These are phyloP conservation scores for Iris macrosiphon DNA, from an alignment of 106 monocot species.

Conservation along the genomic window DNA sequence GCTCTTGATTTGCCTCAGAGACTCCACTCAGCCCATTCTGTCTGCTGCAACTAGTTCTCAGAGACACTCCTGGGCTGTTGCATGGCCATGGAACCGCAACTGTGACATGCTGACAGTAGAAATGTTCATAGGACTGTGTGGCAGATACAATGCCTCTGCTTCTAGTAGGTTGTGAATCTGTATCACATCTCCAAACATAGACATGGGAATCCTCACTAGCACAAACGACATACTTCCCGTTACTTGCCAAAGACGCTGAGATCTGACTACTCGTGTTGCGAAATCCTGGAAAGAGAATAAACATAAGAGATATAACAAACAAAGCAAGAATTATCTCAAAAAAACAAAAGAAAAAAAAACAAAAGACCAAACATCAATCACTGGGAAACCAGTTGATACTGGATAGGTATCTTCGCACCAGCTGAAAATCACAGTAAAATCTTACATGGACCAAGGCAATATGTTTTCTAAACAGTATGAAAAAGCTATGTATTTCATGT, in stretches of 20 bases:
- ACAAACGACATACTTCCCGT: slow-evolving; percentile 50
- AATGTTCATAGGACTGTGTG: slow-evolving; percentile 56
- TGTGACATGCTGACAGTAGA: slow-evolving; percentile 49
- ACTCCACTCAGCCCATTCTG: slow-evolving; percentile 6
- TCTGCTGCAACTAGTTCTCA: background rate
- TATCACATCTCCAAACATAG: slow-evolving; percentile 54
- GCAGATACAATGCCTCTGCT: slow-evolving; percentile 18
- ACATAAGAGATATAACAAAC: no score
- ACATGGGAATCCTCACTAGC: slow-evolving; percentile 69
- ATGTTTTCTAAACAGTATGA: no score
- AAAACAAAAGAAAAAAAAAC: no score
- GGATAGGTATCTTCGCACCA: no score
- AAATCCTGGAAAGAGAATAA: slow-evolving; percentile 33
- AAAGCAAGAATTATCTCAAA: no score
- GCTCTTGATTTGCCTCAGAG: background rate
- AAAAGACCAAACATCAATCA: no score
- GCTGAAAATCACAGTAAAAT: no score
- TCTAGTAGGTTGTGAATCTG: slow-evolving; percentile 27
- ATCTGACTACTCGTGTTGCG: slow-evolving; percentile 65
- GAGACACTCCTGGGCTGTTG: slow-evolving; percentile 1
- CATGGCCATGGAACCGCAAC: slow-evolving; percentile 51
- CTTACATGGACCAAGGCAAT: no score
- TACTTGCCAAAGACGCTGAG: slow-evolving; percentile 46
- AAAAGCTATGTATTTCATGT: no score
- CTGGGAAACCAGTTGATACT: no score